Conservation (phyloP, 306 rosid genomes). For the Cicer cuneatum region DNA sequence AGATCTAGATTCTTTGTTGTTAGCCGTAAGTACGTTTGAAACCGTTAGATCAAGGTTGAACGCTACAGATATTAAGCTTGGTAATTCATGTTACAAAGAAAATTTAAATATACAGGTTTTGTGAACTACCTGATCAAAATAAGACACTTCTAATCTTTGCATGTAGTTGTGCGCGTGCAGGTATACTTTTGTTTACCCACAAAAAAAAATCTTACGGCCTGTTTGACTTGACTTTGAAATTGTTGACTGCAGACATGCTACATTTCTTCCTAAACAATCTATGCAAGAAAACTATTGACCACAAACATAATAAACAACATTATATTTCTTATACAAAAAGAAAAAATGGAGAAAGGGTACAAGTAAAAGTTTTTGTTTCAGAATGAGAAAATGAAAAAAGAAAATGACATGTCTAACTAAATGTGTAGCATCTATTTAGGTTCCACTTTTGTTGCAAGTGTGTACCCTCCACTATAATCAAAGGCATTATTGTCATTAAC, state of each 20-base stretch:
- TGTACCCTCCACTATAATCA: constrained; percentile 81
- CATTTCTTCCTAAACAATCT: constrained; percentile 15
- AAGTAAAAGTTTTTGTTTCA: constrained; percentile 20
- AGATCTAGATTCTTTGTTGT: too few species aligned
- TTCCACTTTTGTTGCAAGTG: constrained; percentile 67
- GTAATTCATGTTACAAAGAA: background rate
- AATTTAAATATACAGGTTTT: background rate
- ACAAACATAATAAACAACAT: constrained; percentile 14
- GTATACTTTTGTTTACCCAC: too few species aligned
- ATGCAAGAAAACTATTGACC: constrained; percentile 13
- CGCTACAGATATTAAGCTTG: too few species aligned
- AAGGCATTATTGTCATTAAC: constrained; percentile 57
- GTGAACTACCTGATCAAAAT: background rate
- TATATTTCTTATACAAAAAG: background rate
- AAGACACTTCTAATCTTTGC: background rate
- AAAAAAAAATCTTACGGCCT: too few species aligned
- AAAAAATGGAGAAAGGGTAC: background rate
- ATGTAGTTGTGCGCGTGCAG: too few species aligned
- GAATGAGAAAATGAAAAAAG: background rate
- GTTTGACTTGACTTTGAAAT: too few species aligned
- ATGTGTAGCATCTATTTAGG: constrained; percentile 62
- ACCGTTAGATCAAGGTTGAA: too few species aligned
- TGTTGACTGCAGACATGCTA: background rate
- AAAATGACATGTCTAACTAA: constrained; percentile 9
- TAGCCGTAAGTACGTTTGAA: too few species aligned